Conservation (phyloP, 2,329 filamentous ascomycete genomes). For the Calonectria leucothoes region DNA sequence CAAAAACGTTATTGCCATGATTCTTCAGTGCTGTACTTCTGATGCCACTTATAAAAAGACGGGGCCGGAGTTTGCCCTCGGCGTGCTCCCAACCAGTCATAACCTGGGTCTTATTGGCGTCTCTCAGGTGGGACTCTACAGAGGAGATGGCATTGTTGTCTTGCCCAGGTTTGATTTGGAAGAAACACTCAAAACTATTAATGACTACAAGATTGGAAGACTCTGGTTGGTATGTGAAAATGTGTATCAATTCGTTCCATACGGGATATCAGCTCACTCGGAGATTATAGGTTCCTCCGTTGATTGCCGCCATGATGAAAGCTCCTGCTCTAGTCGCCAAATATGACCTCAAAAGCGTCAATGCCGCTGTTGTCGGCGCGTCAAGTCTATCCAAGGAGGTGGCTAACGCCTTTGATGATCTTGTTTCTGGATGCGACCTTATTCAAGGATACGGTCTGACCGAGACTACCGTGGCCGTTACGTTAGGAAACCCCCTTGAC, state of each 20-base stretch:
- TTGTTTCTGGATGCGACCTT: slow-evolving; percentile 11
- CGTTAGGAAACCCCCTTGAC: slow-evolving; percentile 12
- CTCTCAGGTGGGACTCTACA: slow-evolving; percentile 7
- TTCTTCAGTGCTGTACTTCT: slow-evolving; percentile 12
- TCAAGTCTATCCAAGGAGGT: slow-evolving; percentile 13
- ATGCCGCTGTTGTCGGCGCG: slow-evolving; percentile 12
- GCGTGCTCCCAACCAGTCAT: slow-evolving; percentile 16
- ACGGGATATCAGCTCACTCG: not conserved
- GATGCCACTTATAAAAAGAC: slow-evolving; percentile 16
- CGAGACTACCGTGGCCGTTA: slow-evolving; percentile 11
- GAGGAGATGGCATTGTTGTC: slow-evolving; percentile 16
- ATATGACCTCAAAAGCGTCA: slow-evolving; percentile 9
- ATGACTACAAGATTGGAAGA: slow-evolving; percentile 13
- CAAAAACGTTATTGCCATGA: slow-evolving; percentile 16
- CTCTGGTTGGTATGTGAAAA: slow-evolving; percentile 10
- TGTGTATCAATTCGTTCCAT: not conserved
- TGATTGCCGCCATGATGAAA: slow-evolving; percentile 18
- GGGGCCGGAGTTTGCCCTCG: slow-evolving; percentile 7
- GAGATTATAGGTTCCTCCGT: slow-evolving; percentile 2
- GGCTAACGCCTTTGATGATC: slow-evolving; percentile 4
- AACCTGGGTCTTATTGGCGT: slow-evolving; percentile 14
- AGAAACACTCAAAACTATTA: slow-evolving; percentile 15
- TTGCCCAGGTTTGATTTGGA: slow-evolving; percentile 12
- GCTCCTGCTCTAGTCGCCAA: slow-evolving; percentile 12
- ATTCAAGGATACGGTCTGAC: slow-evolving; percentile 19